These are phyloP conservation scores for Endogone sp. DNA, from an alignment of 192 early-diverging fungal species.

Conservation along the genomic window DNA sequence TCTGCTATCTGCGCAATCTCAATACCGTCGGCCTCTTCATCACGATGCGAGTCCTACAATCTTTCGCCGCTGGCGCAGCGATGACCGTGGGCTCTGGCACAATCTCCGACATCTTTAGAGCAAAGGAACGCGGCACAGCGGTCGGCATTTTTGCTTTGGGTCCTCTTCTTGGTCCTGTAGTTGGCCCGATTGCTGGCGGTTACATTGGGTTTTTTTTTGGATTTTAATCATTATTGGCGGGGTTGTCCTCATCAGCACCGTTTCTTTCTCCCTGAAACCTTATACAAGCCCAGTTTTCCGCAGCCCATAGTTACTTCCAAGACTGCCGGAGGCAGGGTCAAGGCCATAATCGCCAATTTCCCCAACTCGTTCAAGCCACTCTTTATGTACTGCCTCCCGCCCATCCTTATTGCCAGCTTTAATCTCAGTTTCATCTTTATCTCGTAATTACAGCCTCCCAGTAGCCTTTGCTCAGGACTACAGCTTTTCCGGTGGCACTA, in stretches of 20 bases:
- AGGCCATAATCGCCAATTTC: too few relatives aligned
- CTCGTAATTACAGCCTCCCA: not conserved
- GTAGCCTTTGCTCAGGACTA: not conserved
- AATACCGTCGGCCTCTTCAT: slow-evolving; percentile 24
- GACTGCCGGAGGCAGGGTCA: too few relatives aligned
- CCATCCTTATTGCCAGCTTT: too few relatives aligned
- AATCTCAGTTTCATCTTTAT: slow-evolving; percentile 1
- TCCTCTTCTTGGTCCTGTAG: slow-evolving; percentile 30
- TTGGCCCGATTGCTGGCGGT: slow-evolving; percentile 35
- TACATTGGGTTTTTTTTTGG: slow-evolving; percentile 49
- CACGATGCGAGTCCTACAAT: slow-evolving; percentile 27
- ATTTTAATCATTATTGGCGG: slow-evolving; percentile 51
- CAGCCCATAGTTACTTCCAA: too few relatives aligned
- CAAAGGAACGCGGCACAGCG: slow-evolving; percentile 28
- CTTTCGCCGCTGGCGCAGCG: slow-evolving; percentile 21
- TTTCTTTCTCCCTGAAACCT: slow-evolving; percentile 60
- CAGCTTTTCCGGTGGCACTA: not conserved
- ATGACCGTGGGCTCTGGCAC: slow-evolving; percentile 29
- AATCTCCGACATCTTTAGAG: slow-evolving; percentile 30
- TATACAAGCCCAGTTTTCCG: slow-evolving; percentile 7
- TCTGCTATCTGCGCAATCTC: slow-evolving; percentile 20
- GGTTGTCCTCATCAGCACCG: slow-evolving; percentile 33
- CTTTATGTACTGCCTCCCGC: too few relatives aligned
- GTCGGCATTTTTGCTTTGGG: slow-evolving; percentile 28
- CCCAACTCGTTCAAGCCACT: too few relatives aligned